Percentiles rank a stretch among this genome's conserved stretches.
Conservation (phyloP, 2,329 filamentous ascomycete species). For the Piedraia hortae region DNA sequence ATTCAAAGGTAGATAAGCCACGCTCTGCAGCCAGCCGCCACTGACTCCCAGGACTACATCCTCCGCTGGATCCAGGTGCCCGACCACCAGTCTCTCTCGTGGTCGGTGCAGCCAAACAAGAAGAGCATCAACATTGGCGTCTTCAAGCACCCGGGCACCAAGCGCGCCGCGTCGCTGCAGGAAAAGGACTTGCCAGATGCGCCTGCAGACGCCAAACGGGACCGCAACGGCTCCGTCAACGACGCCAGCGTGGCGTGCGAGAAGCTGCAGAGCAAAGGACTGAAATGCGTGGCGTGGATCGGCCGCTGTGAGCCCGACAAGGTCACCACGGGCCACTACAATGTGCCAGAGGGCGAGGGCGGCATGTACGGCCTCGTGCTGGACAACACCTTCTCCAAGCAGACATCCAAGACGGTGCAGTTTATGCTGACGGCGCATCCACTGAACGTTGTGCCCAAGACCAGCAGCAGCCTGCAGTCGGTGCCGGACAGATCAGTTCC, state of each 20-base stretch:
- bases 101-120: slow-evolving; percentile 93
- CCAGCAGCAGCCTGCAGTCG: slow-evolving; percentile 38
- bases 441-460: slow-evolving; percentile 49
- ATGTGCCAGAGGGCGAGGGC: slow-evolving; percentile 44
- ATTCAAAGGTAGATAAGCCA: slow-evolving; percentile 50
- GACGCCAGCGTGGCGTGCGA: slow-evolving; percentile 34
- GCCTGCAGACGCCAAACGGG: slow-evolving; percentile 11
- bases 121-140: slow-evolving; percentile 97
- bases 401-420: slow-evolving; percentile 76
- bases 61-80: slow-evolving; percentile 90
- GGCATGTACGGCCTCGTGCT: slow-evolving; percentile 95
- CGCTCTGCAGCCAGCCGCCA: background rate
- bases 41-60: slow-evolving; percentile 52
- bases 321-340: slow-evolving; percentile 69
- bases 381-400: slow-evolving; percentile 96
- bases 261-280: slow-evolving; percentile 32
- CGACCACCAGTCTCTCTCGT: slow-evolving; percentile 75
- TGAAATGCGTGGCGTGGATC: slow-evolving; percentile 45
- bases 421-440: slow-evolving; percentile 89
- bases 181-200: slow-evolving; percentile 17
- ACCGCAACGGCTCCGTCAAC: slow-evolving; percentile 16
- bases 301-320: slow-evolving; percentile 94
- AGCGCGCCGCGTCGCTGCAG: slow-evolving; percentile 19
- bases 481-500: slow-evolving; percentile 25
- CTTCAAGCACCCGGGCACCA: slow-evolving; percentile 78